These are phyloP conservation scores for Chaetomium sp. DNA, from an alignment of 2,329 filamentous ascomycete genomes.

Conservation along the genomic window DNA sequence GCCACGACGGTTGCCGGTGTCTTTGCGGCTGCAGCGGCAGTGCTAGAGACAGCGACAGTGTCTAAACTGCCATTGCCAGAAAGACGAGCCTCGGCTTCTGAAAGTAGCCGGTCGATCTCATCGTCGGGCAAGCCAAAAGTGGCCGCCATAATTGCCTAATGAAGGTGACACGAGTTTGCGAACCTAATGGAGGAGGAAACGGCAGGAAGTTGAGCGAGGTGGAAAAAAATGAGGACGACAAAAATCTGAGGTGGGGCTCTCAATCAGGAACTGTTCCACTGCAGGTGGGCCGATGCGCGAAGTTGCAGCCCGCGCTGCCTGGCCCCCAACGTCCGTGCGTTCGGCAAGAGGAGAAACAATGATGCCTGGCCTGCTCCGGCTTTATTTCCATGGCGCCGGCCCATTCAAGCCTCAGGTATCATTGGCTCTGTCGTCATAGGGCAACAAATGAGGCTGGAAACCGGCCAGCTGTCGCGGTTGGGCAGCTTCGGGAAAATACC, in stretches of 20 bases:
- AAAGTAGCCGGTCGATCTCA: constrained; percentile 44
- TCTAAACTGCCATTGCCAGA: constrained; percentile 32
- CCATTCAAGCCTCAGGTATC: constrained; percentile 3
- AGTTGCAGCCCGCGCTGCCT: not conserved
- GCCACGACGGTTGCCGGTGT: constrained; percentile 27
- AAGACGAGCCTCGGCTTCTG: constrained; percentile 45
- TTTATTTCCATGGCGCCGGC: not conserved
- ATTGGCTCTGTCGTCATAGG: constrained; percentile 32
- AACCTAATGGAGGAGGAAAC: not conserved
- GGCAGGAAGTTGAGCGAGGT: not conserved
- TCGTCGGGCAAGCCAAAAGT: constrained; percentile 40
- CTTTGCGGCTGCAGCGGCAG: constrained; percentile 23
- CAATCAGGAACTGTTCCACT: not conserved
- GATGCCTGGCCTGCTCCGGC: constrained; percentile 12
- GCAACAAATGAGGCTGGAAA: constrained; percentile 35
- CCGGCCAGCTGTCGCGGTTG: constrained; percentile 35
- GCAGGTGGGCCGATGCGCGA: not conserved
- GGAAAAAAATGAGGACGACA: constrained; percentile 9
- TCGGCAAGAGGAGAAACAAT: constrained; percentile 30
- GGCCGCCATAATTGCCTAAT: constrained; percentile 34
- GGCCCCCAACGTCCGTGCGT: constrained; percentile 7
- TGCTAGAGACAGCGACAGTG: constrained; percentile 19
- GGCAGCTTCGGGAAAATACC: constrained; percentile 27
- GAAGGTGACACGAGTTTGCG: not conserved
- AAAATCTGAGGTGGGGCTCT: constrained; percentile 24